Conservation (phyloP, 1,139 yeast species). For the Hyphopichia pseudoburtonii region DNA sequence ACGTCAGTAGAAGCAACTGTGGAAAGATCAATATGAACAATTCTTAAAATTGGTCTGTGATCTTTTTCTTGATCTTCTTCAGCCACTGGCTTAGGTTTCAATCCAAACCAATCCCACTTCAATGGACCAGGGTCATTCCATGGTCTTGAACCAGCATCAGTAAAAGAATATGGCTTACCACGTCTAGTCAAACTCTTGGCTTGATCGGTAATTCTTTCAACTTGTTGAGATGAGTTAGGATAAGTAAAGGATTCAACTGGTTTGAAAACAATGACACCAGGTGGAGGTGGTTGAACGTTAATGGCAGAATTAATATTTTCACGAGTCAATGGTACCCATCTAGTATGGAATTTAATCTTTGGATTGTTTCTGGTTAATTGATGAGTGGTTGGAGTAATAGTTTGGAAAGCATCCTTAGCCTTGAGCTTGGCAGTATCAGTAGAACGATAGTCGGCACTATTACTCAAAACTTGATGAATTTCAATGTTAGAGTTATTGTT, state of each 20-base stretch:
- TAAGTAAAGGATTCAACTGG: conserved; percentile 80
- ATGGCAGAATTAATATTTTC: conserved; percentile 58
- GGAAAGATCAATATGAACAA: conserved; percentile 79
- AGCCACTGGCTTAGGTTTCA: conserved; percentile 15
- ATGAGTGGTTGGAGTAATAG: conserved; percentile 19
- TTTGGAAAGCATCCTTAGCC: conserved; percentile 12
- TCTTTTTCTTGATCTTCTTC: conserved; percentile 28
- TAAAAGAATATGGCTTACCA: conserved; percentile 48
- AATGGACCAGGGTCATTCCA: conserved; percentile 91
- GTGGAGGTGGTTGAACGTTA: conserved; percentile 74
- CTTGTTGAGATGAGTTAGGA: conserved; percentile 75
- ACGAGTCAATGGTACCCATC: conserved; percentile 78
- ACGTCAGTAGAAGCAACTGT: conserved; percentile 74
- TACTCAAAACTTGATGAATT: conserved; percentile 43
- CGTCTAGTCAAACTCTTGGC: conserved; percentile 62
- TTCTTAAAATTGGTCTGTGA: conserved; percentile 63
- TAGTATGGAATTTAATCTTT: conserved; percentile 52
- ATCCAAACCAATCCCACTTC: conserved; percentile 36
- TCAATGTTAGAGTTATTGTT: conserved; percentile 31
- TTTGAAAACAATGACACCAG: conserved; percentile 84
- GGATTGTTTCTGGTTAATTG: conserved; percentile 28
- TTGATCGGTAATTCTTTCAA: conserved; percentile 68
- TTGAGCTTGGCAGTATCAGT: conserved; percentile 19
- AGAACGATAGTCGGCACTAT: conserved; percentile 19
- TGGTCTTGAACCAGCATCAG: conserved; percentile 68